Conservation (phyloP, 352 stramenopile species). For the Pythium aristosporum region DNA sequence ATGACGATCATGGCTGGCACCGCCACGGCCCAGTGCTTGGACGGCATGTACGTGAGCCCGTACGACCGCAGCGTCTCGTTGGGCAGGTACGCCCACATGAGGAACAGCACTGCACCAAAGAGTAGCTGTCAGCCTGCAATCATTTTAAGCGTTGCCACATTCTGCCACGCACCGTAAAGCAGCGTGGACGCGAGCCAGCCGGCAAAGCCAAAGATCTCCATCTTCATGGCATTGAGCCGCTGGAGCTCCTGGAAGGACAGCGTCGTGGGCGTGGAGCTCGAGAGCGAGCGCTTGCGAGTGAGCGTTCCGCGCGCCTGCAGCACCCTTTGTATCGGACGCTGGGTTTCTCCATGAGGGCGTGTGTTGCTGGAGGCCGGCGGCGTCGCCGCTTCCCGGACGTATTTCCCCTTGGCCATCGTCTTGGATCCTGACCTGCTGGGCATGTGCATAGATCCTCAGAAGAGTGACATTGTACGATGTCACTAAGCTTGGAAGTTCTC, state of each 20-base stretch:
- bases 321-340: background rate
- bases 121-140: background rate
- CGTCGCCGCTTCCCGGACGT: background rate
- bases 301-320: background rate
- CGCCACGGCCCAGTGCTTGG: slow-evolving; percentile 89
- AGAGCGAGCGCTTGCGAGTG: slow-evolving; percentile 23
- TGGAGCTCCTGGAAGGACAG: slow-evolving; percentile 83
- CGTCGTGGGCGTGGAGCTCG: slow-evolving; percentile 21
- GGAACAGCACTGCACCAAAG: slow-evolving; percentile 60
- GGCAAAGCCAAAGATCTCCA: slow-evolving; percentile 87
- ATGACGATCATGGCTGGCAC: slow-evolving; percentile 83
- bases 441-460: background rate
- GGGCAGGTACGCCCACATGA: slow-evolving; percentile 88
- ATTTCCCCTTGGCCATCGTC: slow-evolving; percentile 8
- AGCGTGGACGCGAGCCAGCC: slow-evolving; percentile 79
- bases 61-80: slow-evolving; percentile 73
- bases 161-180: slow-evolving; percentile 52
- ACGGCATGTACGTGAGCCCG: slow-evolving; percentile 87
- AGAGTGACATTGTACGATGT: slow-evolving; percentile 8
- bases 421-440: background rate
- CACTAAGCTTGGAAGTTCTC: background rate
- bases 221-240: slow-evolving; percentile 75
- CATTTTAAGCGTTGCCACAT: no score
- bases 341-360: background rate
- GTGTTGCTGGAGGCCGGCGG: background rate